phyloP scores from a whole-genome alignment of 2,329 filamentous ascomycete genomes.

The Emergomyces orientalis region DNA sequence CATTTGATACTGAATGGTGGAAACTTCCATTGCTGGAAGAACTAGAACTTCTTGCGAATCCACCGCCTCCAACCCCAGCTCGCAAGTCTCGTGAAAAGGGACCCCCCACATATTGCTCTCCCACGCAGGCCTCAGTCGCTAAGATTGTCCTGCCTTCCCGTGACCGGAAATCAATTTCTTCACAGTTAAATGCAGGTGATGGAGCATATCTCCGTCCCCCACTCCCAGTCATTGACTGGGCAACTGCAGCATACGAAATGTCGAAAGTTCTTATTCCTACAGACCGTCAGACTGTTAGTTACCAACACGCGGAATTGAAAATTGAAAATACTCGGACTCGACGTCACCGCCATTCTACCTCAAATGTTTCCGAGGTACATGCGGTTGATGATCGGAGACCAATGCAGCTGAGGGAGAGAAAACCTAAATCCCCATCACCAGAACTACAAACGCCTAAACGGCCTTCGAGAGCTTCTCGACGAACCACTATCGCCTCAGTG shows the following conservation, averaged over 20 bases:
- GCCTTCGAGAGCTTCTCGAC: constrained; percentile 40
- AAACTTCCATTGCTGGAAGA: constrained; percentile 54
- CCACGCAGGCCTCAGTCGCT: constrained; percentile 77
- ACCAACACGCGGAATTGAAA: constrained; percentile 67
- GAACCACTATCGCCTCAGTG: constrained; percentile 53
- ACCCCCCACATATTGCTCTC: constrained; percentile 68
- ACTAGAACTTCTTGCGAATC: constrained; percentile 53
- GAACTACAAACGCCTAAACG: constrained; percentile 46
- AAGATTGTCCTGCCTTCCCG: constrained; percentile 63
- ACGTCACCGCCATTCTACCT: constrained; percentile 54
- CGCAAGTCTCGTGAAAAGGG: constrained; percentile 49
- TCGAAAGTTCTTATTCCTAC: constrained; percentile 72
- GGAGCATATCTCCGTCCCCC: constrained; percentile 50
- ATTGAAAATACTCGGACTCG: constrained; percentile 55
- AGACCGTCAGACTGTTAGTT: constrained; percentile 66
- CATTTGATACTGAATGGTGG: constrained; percentile 66
- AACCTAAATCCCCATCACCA: constrained; percentile 38
- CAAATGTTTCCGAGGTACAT: constrained; percentile 28
- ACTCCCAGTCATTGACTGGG: constrained; percentile 76
- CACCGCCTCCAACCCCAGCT: constrained; percentile 42
- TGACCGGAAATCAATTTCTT: constrained; percentile 34
- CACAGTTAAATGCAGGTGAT: constrained; percentile 37
- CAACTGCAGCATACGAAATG: constrained; percentile 70
- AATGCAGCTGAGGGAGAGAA: constrained; percentile 66
- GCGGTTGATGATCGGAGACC: constrained; percentile 46